Evolutionary conservation across 805 yeast species (phyloP).

Genomic region (Kluyveromyces lactis): DNA sequence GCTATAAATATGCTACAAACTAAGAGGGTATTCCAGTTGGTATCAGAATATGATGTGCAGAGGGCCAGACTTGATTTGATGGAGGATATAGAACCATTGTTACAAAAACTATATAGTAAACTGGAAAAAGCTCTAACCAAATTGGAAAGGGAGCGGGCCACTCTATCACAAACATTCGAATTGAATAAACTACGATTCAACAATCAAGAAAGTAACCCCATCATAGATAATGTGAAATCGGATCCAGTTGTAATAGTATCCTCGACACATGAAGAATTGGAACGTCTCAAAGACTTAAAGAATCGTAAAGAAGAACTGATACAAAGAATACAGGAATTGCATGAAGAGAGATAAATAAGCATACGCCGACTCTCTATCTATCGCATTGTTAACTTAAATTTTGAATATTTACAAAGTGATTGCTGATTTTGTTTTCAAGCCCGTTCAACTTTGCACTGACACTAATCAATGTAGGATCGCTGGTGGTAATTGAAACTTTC

Average conservation of each 20-base stretch:
- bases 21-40: conserved; percentile 22
- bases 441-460: conserved; percentile 56
- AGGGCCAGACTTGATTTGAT: conserved; percentile 25
- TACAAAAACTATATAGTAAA: conserved; percentile 20
- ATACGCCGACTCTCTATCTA: too few species aligned
- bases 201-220: conserved; percentile 8
- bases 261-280: conserved; percentile 26
- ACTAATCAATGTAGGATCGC: conserved; percentile 60
- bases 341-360: neutral
- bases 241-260: conserved; percentile 27
- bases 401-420: conserved; percentile 15
- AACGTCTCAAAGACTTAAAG: conserved; percentile 20
- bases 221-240: conserved; percentile 10
- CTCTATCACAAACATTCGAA: conserved; percentile 23
- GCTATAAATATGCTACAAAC: conserved; percentile 20
- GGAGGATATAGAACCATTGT: conserved; percentile 27
- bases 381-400: neutral
- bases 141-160: conserved; percentile 22
- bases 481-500: conserved; percentile 50
- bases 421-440: conserved; percentile 34
- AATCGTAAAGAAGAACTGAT: conserved; percentile 16
- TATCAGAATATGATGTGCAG: conserved; percentile 29
- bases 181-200: conserved; percentile 21
- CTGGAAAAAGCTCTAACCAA: conserved; percentile 19
- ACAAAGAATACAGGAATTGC: conserved; percentile 9